Base-by-base conservation (phyloP, 2,329 filamentous ascomycete genomes). In the Neopestalotiopsis sp. region DNA sequence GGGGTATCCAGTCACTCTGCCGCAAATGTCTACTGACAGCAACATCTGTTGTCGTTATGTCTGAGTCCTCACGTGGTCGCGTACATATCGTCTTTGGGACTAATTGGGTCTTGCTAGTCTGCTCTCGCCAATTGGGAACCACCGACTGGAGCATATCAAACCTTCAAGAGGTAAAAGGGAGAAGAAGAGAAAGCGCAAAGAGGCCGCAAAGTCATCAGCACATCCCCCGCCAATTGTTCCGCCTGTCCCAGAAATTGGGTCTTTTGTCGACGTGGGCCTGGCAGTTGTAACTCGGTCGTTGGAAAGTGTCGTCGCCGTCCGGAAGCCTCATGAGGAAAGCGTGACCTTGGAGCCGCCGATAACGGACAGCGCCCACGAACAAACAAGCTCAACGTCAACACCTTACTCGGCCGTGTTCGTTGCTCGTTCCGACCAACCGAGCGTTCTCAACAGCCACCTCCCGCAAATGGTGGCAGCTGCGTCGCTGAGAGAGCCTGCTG, bases 221-320 rank as follows among this genome's bases (percentile, higher is more conserved):
- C 71, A 68, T 58, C 60, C 61, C 62, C 68, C 67, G 10, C 32
- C 70, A 69, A 56, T 69, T 69, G 52, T 69, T 56, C 81, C 80
- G 28, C 83, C 81, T 59, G 71, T 69, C 61, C 89, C 90, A 3
- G 87, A 87, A 62, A 80, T 93, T 9, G 78, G 81, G n/a, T 80
- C 80, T 3, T 85, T 86, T 70, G 77, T 94, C 52, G 87, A 92
- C 63, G 81, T 92, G 62, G 92, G 92, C 2, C 81, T 94, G 59
- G 88, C 90, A 72, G 84, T 81, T 68, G 89, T 93, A 68, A 90
- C 88, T 4, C 85, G 88, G 20, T 83, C 82, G 63, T 83, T 94
- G 2, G 85, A 90, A 70, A 75, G 78, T 24, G 74, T 80, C 34
- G 79, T 17, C 30, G 56, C 65, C n/a, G 56, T 56, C 14, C 17